Conservation (phyloP, 163 green algal species). For the Coccomyxa subellipsoidea region DNA sequence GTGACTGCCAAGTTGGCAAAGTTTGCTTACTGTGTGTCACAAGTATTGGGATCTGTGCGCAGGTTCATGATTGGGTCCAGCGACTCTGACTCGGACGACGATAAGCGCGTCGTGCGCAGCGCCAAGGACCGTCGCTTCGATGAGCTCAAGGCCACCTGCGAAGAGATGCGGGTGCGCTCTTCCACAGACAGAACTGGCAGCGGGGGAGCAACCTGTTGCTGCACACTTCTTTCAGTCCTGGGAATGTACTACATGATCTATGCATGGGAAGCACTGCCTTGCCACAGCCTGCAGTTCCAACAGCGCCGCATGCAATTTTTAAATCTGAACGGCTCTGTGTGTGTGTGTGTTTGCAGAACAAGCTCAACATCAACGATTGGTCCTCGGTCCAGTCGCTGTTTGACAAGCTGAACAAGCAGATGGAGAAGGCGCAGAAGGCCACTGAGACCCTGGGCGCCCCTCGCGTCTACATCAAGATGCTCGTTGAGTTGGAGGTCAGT, state of each 20-base stretch:
- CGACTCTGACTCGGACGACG: conserved; percentile 79
- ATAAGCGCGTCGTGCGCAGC: conserved; percentile 77
- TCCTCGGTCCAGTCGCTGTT: conserved; percentile 86
- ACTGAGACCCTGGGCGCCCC: conserved; percentile 53
- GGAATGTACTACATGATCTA: too few relatives aligned
- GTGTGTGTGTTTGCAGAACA: conserved; percentile 92
- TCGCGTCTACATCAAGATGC: conserved; percentile 79
- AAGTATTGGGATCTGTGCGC: not conserved
- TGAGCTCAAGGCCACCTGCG: conserved; percentile 78
- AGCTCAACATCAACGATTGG: conserved; percentile 99
- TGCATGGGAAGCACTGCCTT: too few relatives aligned
- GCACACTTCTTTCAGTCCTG: too few relatives aligned
- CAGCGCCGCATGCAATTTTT: too few relatives aligned
- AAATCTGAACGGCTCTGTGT: too few relatives aligned
- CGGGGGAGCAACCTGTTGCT: too few relatives aligned
- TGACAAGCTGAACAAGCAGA: conserved; percentile 96
- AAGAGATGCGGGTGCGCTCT: conserved; percentile 77
- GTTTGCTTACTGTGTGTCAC: too few relatives aligned
- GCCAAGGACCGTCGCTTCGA: conserved; percentile 89
- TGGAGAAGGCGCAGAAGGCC: conserved; percentile 78
- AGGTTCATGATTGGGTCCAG: conserved; percentile 74
- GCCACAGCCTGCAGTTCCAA: too few relatives aligned
- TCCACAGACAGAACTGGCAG: not conserved
- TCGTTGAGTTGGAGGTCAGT: conserved; percentile 66
- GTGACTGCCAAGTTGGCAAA: too few relatives aligned